Conservation (phyloP, 176 grass and related monocot species). For the Eleusine indica region DNA sequence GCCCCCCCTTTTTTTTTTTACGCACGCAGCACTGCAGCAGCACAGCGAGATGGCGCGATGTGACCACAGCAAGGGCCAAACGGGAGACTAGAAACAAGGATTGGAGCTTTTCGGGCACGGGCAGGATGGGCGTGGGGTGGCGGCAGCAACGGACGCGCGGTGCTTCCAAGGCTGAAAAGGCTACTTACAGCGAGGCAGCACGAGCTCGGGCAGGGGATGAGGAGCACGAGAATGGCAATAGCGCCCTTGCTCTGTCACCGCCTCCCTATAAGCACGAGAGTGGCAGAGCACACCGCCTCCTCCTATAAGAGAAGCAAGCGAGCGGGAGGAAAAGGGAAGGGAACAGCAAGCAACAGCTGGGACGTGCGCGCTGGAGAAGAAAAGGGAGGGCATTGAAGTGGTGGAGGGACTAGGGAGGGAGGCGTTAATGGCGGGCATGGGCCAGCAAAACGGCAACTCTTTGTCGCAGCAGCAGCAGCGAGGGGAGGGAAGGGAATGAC, state of each 20-base stretch:
- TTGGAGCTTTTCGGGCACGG: constrained; percentile 43
- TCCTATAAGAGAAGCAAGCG: no score
- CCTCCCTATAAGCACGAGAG: no score
- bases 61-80: constrained; percentile 39
- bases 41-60: background rate
- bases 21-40: background rate
- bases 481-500: constrained; percentile 1
- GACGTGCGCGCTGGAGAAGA: constrained; percentile 10
- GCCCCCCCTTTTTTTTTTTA: background rate
- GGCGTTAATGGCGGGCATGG: constrained; percentile 34
- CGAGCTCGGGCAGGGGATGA: background rate
- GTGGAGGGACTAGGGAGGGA: no score
- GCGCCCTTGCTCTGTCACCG: no score
- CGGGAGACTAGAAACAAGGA: constrained; percentile 24
- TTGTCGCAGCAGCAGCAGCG: background rate
- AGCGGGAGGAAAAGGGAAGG: background rate
- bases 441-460: constrained; percentile 33
- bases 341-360: background rate
- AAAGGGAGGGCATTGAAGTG: constrained; percentile 5
- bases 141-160: constrained; percentile 43
- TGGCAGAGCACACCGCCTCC: no score
- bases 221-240: constrained; percentile 24
- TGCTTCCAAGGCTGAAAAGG: constrained; percentile 43
- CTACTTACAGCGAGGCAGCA: background rate
- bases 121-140: background rate